These are phyloP conservation scores for Ustilago sp. DNA, from an alignment of 1,284 basidiomycete genomes.

Conservation along the genomic window DNA sequence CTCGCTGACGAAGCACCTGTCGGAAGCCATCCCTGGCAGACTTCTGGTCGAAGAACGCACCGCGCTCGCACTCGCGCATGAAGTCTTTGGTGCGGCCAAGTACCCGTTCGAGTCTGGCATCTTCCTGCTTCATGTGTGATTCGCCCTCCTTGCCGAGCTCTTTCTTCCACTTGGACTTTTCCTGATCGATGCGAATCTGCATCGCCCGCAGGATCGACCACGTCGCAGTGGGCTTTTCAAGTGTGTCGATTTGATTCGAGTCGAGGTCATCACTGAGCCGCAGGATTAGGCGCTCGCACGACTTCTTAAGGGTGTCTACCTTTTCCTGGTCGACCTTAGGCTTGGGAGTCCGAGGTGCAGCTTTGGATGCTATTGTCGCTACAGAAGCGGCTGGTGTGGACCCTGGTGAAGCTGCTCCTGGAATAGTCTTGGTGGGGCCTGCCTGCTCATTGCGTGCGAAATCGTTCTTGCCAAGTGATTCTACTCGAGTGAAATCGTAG, in stretches of 20 bases:
- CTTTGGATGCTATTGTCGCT: slow-evolving; percentile 3
- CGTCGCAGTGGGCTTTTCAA: slow-evolving; percentile 60
- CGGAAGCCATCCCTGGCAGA: slow-evolving; percentile 52
- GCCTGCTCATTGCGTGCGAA: slow-evolving; percentile 28
- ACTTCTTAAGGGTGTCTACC: slow-evolving; percentile 24
- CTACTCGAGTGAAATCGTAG: slow-evolving; percentile 52
- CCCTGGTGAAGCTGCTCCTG: slow-evolving; percentile 27
- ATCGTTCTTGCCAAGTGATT: slow-evolving; percentile 38
- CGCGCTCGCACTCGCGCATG: slow-evolving; percentile 60
- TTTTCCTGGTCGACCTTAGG: slow-evolving; percentile 25
- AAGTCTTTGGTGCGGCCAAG: slow-evolving; percentile 52
- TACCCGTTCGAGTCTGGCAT: slow-evolving; percentile 41
- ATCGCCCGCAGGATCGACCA: slow-evolving; percentile 56
- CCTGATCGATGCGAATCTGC: slow-evolving; percentile 62
- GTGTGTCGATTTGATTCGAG: slow-evolving; percentile 50
- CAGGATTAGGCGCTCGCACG: slow-evolving; percentile 22
- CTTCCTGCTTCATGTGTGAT: slow-evolving; percentile 30
- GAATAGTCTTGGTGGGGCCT: slow-evolving; percentile 9
- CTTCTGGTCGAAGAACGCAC: slow-evolving; percentile 56
- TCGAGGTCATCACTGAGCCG: slow-evolving; percentile 44
- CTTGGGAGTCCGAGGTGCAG: background rate
- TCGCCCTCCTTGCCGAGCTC: slow-evolving; percentile 44
- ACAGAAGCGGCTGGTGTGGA: slow-evolving; percentile 1
- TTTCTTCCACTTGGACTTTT: slow-evolving; percentile 55
- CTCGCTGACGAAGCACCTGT: slow-evolving; percentile 56